phyloP scores from a whole-genome alignment of 768 basidiomycete genomes.

The Calocera cornea region DNA sequence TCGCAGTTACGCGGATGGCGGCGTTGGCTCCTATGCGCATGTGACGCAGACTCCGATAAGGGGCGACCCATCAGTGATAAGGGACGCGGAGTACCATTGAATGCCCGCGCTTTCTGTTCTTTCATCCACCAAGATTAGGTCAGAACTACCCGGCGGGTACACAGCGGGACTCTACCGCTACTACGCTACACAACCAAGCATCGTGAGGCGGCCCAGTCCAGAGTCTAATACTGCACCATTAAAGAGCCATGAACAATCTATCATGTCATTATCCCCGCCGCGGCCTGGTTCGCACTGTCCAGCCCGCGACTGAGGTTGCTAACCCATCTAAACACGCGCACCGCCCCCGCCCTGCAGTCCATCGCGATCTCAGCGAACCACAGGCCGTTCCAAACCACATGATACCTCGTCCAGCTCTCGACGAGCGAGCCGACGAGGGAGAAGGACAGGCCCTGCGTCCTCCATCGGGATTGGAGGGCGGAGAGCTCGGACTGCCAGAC shows the following conservation, averaged over 20 bases:
- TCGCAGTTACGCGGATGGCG: neutral
- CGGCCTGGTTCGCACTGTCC: neutral
- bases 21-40: neutral
- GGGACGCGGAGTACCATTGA: no score
- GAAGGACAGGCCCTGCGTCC: conserved; percentile 1
- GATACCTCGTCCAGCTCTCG: neutral
- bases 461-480: conserved; percentile 24
- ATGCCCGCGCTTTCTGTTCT: no score
- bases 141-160: neutral
- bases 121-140: neutral
- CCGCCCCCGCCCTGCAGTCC: conserved; percentile 3
- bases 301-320: neutral
- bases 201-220: no score
- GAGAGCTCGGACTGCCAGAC: conserved; percentile 60
- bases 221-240: no score
- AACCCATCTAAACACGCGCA: neutral
- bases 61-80: neutral
- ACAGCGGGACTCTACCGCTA: neutral
- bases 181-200: no score
- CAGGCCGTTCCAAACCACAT: neutral
- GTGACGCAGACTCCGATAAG: neutral
- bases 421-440: conserved; percentile 16
- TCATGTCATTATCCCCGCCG: neutral
- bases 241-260: neutral
- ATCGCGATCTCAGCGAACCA: neutral